phyloP scores from a whole-genome alignment of 106 monocot species.

The Agapanthus africanus region DNA sequence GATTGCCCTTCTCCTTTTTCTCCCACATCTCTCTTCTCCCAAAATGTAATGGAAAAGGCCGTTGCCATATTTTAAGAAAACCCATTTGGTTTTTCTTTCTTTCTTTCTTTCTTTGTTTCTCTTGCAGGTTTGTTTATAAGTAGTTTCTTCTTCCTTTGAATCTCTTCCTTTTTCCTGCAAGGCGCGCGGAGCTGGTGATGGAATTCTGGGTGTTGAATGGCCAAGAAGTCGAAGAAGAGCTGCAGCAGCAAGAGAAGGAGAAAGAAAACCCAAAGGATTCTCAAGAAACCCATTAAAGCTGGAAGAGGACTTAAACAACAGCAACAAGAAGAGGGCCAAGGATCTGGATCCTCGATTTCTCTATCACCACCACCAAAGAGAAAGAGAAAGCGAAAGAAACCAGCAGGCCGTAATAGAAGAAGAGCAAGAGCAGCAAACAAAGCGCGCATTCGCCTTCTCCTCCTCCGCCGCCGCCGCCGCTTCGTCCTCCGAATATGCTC shows the following conservation, averaged over 20 bases:
- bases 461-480: not conserved
- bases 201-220: not conserved
- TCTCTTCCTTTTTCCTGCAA: not conserved
- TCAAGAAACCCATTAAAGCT: slow-evolving; percentile 3
- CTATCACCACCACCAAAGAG: not conserved
- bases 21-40: not conserved
- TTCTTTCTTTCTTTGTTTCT: not conserved
- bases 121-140: not conserved
- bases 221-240: not conserved
- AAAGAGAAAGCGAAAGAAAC: not conserved
- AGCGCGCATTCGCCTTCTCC: not conserved
- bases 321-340: not conserved
- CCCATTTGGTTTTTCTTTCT: no score
- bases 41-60: no score
- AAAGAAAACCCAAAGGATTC: not conserved
- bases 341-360: not conserved
- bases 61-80: not conserved
- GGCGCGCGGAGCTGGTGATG: not conserved
- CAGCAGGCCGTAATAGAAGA: not conserved
- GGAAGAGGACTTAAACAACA: not conserved
- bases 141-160: not conserved
- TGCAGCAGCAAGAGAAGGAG: not conserved
- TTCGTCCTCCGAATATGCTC: not conserved
- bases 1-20: not conserved
- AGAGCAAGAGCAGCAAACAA: not conserved